Evolutionary conservation across 176 grass and related monocot species (phyloP), one percentile per base, ranked within the genome.

Genomic region (Carex pumila): DNA sequence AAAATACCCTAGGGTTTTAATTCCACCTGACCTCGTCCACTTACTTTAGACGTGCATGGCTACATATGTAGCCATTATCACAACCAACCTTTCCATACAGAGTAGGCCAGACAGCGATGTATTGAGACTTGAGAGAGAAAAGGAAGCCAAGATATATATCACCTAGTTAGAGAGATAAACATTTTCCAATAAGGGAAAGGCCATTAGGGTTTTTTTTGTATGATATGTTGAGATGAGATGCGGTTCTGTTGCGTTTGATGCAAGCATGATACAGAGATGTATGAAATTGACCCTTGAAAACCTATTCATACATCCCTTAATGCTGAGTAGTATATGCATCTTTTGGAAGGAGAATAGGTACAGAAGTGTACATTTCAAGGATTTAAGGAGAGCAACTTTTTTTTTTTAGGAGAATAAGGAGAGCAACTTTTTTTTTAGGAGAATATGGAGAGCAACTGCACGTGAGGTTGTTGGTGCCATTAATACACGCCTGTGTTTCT

Each of bases 211-310:
- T 45, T 50, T 64, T 71, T 68, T 43, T 74, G 56, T 37, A 31
- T 54, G 57, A 47, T 68, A 53, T 66, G 61, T 68, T 82, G 60
- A 22, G 3, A 55, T 63, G 78, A 18, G 60, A 65, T 50, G 57
- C 1, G 22, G 56, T 78, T 86, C 86, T 80, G 71, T 91, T 86
- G 90, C 87, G 83, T 91, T 84, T 83, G 86, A 83, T 84, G 79
- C 87, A 88, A 88, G 90, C 84, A 84, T 25, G 25, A 25, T 79
- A 64, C 32, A 32, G 70, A 85, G 61, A 63, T 83, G 61, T 45
- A 65, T 65, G 43, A 65, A 82, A 68, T 68, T 83, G 80, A 83
- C 80, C 60, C 80, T 21, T 81, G 58, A 81, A 81, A 81, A 45
- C 49, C 73, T 77, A 54, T 34, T 8, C 15, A 43, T 43, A 0